Evolutionary conservation across 371 early-diverging fungal genomes (phyloP).

Genomic region (Syncephalis plumigaleata): DNA sequence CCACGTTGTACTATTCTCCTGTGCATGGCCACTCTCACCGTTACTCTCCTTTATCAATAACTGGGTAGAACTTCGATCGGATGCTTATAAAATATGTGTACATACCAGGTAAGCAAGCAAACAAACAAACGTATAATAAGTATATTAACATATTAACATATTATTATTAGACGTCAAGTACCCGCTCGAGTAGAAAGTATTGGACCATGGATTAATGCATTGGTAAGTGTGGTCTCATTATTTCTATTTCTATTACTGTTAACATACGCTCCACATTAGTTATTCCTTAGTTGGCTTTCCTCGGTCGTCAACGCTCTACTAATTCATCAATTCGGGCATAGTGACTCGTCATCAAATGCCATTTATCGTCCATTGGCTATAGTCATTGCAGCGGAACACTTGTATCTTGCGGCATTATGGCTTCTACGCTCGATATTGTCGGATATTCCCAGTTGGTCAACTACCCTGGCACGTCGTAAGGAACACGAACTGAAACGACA

Average conservation of each 20-base stretch:
- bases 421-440: background rate
- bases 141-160: background rate
- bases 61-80: slow-evolving; percentile 73
- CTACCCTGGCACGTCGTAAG: background rate
- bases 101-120: slow-evolving; percentile 32
- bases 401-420: background rate
- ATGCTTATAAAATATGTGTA: slow-evolving; percentile 72
- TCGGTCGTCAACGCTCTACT: slow-evolving; percentile 59
- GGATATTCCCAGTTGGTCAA: background rate
- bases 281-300: slow-evolving; percentile 31
- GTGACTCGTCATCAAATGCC: background rate
- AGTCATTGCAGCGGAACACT: background rate
- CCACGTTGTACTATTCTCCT: slow-evolving; percentile 70
- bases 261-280: too few species aligned
- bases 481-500: slow-evolving; percentile 6
- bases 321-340: slow-evolving; percentile 37
- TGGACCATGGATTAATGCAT: slow-evolving; percentile 68
- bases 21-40: slow-evolving; percentile 69
- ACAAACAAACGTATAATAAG: too few species aligned
- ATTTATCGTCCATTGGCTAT: background rate
- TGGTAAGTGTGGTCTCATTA: slow-evolving; percentile 24
- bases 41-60: slow-evolving; percentile 67
- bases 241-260: too few species aligned
- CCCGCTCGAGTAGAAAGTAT: slow-evolving; percentile 64
- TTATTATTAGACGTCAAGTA: slow-evolving; percentile 38